Conservation (phyloP, 2,329 filamentous ascomycete genomes). For the Paramyrothecium sp. region DNA sequence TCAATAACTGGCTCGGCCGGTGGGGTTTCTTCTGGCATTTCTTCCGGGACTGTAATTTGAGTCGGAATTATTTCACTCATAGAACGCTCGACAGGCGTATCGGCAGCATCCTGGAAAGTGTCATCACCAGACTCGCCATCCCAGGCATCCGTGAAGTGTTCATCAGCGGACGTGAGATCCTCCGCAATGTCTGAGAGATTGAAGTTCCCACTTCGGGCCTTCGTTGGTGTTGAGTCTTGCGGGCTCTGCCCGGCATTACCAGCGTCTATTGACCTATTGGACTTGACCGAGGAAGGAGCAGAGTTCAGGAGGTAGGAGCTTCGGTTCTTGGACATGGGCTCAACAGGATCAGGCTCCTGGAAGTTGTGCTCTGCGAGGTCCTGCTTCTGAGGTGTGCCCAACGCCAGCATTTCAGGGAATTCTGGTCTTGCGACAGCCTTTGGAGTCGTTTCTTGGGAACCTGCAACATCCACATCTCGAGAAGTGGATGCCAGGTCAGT, state of each 20-base stretch:
- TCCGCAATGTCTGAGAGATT: slow-evolving; percentile 21
- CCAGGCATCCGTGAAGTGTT: slow-evolving; percentile 33
- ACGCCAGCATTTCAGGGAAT: slow-evolving; percentile 15
- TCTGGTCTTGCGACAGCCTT: slow-evolving; percentile 49
- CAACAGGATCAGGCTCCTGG: slow-evolving; percentile 36
- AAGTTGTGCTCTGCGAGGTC: slow-evolving; percentile 11
- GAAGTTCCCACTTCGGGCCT: slow-evolving; percentile 11
- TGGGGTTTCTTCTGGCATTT: not conserved
- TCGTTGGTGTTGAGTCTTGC: slow-evolving; percentile 21
- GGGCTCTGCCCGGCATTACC: slow-evolving; percentile 16
- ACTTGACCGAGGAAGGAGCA: slow-evolving; percentile 31
- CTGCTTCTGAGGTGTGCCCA: slow-evolving; percentile 1
- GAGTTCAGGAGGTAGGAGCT: slow-evolving; percentile 41
- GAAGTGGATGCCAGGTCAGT: slow-evolving; percentile 30
- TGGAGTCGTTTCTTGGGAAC: slow-evolving; percentile 67
- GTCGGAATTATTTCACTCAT: not conserved
- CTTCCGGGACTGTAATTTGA: not conserved
- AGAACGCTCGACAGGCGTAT: not conserved
- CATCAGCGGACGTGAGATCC: slow-evolving; percentile 30
- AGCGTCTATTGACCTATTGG: slow-evolving; percentile 20
- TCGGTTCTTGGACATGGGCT: slow-evolving; percentile 39
- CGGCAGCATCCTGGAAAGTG: not conserved
- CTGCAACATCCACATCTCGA: slow-evolving; percentile 46
- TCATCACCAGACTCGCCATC: slow-evolving; percentile 17
- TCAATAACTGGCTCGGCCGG: slow-evolving; percentile 5